Evolutionary conservation across 2,329 filamentous ascomycete species (phyloP).

Genomic region (Cytospora piceae): DNA sequence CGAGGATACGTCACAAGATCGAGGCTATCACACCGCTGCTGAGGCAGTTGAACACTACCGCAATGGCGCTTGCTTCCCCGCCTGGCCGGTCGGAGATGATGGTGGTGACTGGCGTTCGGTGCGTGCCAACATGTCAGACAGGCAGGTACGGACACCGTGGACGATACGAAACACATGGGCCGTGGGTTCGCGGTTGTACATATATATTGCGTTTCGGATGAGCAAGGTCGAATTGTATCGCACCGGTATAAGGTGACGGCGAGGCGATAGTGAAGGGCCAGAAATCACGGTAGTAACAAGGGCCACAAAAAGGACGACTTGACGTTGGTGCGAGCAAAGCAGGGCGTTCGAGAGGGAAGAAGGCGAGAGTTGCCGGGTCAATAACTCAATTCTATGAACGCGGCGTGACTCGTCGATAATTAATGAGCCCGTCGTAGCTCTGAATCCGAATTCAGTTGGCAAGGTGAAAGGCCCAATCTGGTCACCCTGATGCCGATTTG

Average conservation of each 20-base stretch:
- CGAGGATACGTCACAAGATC: background rate
- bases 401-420: conserved; percentile 13
- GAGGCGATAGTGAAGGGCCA: background rate
- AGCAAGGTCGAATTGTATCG: background rate
- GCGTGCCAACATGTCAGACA: background rate
- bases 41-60: conserved; percentile 35
- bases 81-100: conserved; percentile 38
- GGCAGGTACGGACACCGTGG: background rate
- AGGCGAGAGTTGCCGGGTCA: conserved; percentile 17
- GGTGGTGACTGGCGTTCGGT: background rate
- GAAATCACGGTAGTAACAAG: background rate
- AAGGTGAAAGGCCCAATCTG: conserved; percentile 25
- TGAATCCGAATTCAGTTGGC: conserved; percentile 12
- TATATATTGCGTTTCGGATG: background rate
- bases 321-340: background rate
- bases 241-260: background rate
- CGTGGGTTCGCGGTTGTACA: background rate
- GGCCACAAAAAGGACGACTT: background rate
- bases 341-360: conserved; percentile 26
- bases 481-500: conserved; percentile 15
- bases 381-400: conserved; percentile 18
- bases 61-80: conserved; percentile 36
- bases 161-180: background rate
- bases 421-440: conserved; percentile 2
- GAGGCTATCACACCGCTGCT: conserved; percentile 41